Percentiles rank a stretch among this genome's conserved stretches.
Evolutionary conservation across 257 asterid species (phyloP).

Genomic region (Fraxinus pennsylvanica): DNA sequence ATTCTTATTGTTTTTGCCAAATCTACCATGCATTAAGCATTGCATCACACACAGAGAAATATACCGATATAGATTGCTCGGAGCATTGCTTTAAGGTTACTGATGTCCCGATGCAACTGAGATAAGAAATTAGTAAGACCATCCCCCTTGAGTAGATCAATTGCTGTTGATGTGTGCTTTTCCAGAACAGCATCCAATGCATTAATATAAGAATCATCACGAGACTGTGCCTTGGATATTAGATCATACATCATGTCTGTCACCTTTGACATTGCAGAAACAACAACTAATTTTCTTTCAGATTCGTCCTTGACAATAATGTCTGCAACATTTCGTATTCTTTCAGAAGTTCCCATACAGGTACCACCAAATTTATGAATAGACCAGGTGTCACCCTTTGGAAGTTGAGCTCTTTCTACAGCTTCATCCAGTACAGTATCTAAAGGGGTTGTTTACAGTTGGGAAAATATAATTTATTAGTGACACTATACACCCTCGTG

Average conservation of each 20-base stretch:
- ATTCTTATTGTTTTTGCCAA: background rate
- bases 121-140: constrained; percentile 65
- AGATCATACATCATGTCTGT: constrained; percentile 98
- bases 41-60: constrained; percentile 7
- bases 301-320: constrained; percentile 71
- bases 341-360: constrained; percentile 88
- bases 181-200: constrained; percentile 80
- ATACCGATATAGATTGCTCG: constrained; percentile 91
- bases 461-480: constrained; percentile 14
- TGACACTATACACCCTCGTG: background rate
- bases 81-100: constrained; percentile 86
- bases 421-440: constrained; percentile 56
- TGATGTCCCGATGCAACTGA: constrained; percentile 67
- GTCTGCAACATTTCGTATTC: constrained; percentile 83
- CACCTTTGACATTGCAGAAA: constrained; percentile 97
- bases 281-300: constrained; percentile 77
- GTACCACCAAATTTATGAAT: constrained; percentile 98
- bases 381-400: constrained; percentile 87
- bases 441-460: constrained; percentile 24
- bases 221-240: constrained; percentile 73
- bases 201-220: constrained; percentile 64
- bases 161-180: constrained; percentile 77
- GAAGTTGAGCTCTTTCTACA: constrained; percentile 55
- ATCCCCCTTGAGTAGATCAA: constrained; percentile 77
- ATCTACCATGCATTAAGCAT: background rate